Evolutionary conservation across 495 filamentous ascomycete genomes (phyloP), one percentile per base, ranked within the genome.

Genomic region (Aspergillus sclerotioniger): DNA sequence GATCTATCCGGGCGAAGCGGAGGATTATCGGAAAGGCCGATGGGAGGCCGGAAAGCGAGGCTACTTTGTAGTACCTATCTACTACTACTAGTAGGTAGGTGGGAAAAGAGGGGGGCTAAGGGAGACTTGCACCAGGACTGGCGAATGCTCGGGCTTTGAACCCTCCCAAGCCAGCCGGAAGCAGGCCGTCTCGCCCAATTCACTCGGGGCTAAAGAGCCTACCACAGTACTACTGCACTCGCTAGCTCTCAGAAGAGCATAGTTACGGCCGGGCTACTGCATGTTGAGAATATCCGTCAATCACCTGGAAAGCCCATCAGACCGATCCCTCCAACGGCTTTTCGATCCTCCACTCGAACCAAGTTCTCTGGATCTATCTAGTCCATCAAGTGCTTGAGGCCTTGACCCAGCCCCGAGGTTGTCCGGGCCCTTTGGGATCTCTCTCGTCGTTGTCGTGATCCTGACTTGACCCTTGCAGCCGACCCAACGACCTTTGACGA

Each of bases 271-370:
- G 39, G 31, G 50, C 56, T 58, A 58, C 56, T 58, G 56, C 56
- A 58, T 19, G 29, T 12, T 46, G 15, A 35, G 25, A 45, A 46
- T 39, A 58, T 35, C 37, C 31, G 45, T 46, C 56, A 52, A 48
- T 16, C 17, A 21, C 31, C 17, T 44, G 54, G 37, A 15, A n/a
- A 41, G 9, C 37, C 37, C 13, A 49, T 28, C 43, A 47, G 49
- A 58, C 49, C 47, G 51, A 39, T 53, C 56, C 45, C 44, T 31
- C 37, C 56, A 58, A 53, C 56, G 56, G 49, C 50, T 28, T 16
- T 48, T 35, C 9, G 9, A 9, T 35, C 33, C 37, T 41, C 12
- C 5, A 6, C 37, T 41, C 37, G 5, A n/a, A 12, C 37, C 12
- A 12, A 6, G 37, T 41, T 6, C 12, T n/a, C 37, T 41, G 37